These are phyloP conservation scores for Colletotrichum orbiculare DNA, from an alignment of 2,329 filamentous ascomycete genomes.

Conservation along the genomic window DNA sequence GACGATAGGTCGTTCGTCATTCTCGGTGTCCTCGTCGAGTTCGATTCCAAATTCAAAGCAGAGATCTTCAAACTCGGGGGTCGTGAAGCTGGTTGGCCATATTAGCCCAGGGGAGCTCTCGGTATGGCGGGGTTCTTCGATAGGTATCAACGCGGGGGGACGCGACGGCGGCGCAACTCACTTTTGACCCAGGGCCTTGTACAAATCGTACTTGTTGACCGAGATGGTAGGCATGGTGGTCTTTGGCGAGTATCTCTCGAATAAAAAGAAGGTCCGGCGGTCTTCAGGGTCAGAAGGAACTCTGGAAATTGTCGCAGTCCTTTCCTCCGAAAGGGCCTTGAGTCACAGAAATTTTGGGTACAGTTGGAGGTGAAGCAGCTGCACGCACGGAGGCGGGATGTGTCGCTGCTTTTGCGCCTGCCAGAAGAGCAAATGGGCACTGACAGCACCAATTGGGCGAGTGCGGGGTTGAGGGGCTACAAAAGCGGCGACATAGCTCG, in stretches of 20 bases:
- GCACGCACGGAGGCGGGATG: conserved; percentile 31
- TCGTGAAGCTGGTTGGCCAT: conserved; percentile 77
- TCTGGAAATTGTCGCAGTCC: conserved; percentile 26
- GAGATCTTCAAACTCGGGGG: conserved; percentile 93
- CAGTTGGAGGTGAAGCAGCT: conserved; percentile 30
- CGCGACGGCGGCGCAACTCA: conserved; percentile 59
- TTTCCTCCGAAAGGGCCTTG: conserved; percentile 38
- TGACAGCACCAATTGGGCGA: background rate
- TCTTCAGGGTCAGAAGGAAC: conserved; percentile 32
- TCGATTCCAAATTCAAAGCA: conserved; percentile 99
- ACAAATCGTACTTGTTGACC: conserved; percentile 96
- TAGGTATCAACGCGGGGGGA: conserved; percentile 3
- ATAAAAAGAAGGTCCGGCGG: conserved; percentile 10
- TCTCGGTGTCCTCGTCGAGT: conserved; percentile 93
- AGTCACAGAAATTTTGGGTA: conserved; percentile 56
- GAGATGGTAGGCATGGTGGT: conserved; percentile 90
- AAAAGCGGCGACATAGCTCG: conserved; percentile 33
- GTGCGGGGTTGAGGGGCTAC: conserved; percentile 35
- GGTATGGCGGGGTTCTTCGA: conserved; percentile 31
- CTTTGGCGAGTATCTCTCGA: conserved; percentile 29
- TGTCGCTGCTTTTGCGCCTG: conserved; percentile 27
- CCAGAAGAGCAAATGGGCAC: conserved; percentile 6
- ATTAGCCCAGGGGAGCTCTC: conserved; percentile 33
- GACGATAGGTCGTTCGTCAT: conserved; percentile 77
- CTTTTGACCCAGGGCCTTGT: conserved; percentile 89